phyloP scores from a whole-genome alignment of 306 rosid species.

The Dalbergia cochinchinensis region DNA sequence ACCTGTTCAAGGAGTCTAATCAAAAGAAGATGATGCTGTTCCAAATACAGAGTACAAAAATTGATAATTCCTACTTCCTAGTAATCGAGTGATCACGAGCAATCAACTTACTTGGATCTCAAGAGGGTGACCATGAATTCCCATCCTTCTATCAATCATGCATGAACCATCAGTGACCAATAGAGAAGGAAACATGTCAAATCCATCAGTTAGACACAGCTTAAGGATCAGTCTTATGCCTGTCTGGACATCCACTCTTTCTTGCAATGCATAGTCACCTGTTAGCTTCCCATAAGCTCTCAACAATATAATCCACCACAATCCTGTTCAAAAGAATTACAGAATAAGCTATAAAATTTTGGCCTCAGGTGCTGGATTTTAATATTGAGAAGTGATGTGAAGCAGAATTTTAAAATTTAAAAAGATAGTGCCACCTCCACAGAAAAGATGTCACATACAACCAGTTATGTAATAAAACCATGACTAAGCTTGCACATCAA shows the following conservation, averaged over 20 bases:
- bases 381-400: conserved; percentile 10
- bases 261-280: conserved; percentile 84
- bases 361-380: conserved; percentile 1
- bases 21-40: conserved; percentile 8
- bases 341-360: conserved; percentile 22
- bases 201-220: conserved; percentile 84
- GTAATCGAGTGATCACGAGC: conserved; percentile 5
- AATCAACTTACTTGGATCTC: conserved; percentile 82
- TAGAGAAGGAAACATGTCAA: conserved; percentile 95
- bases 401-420: not conserved
- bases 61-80: conserved; percentile 37
- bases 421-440: not conserved
- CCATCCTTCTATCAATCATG: conserved; percentile 99
- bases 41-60: conserved; percentile 17
- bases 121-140: conserved; percentile 95
- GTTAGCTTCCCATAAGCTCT: conserved; percentile 97
- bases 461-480: conserved; percentile 15
- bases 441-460: conserved; percentile 11
- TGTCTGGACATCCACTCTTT: conserved; percentile 91
- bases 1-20: conserved; percentile 17
- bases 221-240: conserved; percentile 87
- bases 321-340: conserved; percentile 56
- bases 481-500: conserved; percentile 3
- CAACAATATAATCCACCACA: conserved; percentile 95
- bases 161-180: conserved; percentile 93